Evolutionary conservation across 2,329 filamentous ascomycete genomes (phyloP), one percentile per base, ranked within the genome.

Genomic region (Didymella lethalis): DNA sequence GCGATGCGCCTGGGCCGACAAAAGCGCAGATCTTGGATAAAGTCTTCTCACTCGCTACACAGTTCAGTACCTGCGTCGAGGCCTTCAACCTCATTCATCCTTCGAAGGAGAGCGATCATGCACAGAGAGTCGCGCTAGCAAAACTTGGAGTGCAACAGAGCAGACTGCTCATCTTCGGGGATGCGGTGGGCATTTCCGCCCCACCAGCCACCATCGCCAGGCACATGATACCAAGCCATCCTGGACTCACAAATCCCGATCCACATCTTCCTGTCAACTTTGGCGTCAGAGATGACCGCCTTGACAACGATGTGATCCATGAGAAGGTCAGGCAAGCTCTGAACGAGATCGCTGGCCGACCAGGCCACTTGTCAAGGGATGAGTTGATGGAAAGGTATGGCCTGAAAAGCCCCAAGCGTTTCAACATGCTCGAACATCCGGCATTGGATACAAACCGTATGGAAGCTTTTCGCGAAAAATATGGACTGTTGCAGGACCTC

Each of bases 51-150:
- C 76, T 82, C 12, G 79, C 80, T 25, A 76, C 70, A 28, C 75
- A 81, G 31, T 82, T 82, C 75, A 80, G 78, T 66, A 78, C 76
- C 45, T 81, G 79, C 59, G 79, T 81, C 43, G 80, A 82, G 64
- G 78, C 78, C 25, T 81, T 82, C 69, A 79, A 78, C 36, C 72
- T 80, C 26, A 79, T 83, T 54, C 77, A 80, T 54, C 77, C 79
- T 0, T 69, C 72, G 47, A 78, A 79, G 47, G 74, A 79, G 57
- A 77, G 76, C 64, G 75, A 80, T 40, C 77, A 75, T 57, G 70
- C 73, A 14, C 80, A 83, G 61, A 79, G 80, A 60, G 73, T 81
- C 23, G 73, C 78, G 23, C 73, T 82, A 28, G 72, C 77, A 3
- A 75, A 77, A 51, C 69, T 82, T 6, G 80, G 80, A 52, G 74